Evolutionary conservation across 2,329 filamentous ascomycete genomes (phyloP).

Genomic region (Xylariaceae sp.): DNA sequence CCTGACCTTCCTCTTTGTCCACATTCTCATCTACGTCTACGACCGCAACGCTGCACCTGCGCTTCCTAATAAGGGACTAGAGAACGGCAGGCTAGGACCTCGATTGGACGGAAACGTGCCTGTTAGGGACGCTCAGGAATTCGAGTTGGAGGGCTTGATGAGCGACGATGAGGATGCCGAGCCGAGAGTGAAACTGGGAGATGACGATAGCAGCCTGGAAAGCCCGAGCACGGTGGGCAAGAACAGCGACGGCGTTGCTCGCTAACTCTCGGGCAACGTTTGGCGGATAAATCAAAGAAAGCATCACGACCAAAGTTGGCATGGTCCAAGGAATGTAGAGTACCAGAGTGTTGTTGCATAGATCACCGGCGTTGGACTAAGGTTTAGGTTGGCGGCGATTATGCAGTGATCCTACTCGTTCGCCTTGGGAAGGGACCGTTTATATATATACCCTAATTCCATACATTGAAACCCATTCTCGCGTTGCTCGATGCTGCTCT

Average conservation of each 20-base stretch:
- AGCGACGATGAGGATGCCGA: conserved; percentile 76
- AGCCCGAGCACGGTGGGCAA: conserved; percentile 54
- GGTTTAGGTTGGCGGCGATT: conserved; percentile 5
- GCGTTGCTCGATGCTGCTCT: no score
- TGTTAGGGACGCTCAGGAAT: conserved; percentile 82
- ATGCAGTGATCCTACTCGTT: neutral
- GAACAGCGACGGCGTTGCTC: conserved; percentile 44
- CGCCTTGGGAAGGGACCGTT: conserved; percentile 3
- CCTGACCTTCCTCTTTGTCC: conserved; percentile 85
- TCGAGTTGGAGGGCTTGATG: conserved; percentile 88
- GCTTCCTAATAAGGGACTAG: conserved; percentile 40
- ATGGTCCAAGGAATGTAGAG: neutral
- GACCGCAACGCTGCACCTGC: conserved; percentile 58
- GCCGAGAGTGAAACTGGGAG: conserved; percentile 35
- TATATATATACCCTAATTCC: conserved; percentile 5
- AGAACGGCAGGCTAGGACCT: conserved; percentile 42
- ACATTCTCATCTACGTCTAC: conserved; percentile 84
- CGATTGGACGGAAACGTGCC: conserved; percentile 38
- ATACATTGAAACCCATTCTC: neutral
- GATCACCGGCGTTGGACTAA: conserved; percentile 16
- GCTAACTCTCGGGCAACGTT: conserved; percentile 11
- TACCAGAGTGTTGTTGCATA: conserved; percentile 18
- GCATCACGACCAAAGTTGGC: neutral
- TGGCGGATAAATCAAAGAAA: neutral
- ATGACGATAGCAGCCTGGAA: conserved; percentile 43